Evolutionary conservation across 768 basidiomycete species (phyloP).

Genomic region (Russula brevipes): DNA sequence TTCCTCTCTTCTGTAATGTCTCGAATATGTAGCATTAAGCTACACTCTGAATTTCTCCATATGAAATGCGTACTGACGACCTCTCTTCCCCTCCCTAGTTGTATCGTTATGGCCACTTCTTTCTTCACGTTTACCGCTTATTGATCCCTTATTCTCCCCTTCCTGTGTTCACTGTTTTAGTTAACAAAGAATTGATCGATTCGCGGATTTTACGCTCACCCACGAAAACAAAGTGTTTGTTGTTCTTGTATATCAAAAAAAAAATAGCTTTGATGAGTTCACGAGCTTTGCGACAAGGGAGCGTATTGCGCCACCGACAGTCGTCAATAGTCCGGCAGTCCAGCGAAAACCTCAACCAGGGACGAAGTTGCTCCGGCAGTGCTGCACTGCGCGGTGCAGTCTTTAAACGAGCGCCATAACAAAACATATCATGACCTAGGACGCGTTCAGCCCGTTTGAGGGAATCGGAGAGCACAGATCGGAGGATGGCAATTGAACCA

Average conservation of each 20-base stretch:
- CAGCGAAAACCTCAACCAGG: too few relatives aligned
- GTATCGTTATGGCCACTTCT: conserved; percentile 2
- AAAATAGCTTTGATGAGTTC: background rate
- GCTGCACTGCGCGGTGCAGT: too few relatives aligned
- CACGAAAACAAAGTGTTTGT: background rate
- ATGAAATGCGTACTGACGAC: background rate
- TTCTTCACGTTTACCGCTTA: background rate
- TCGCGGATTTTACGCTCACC: too few relatives aligned
- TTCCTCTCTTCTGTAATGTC: background rate
- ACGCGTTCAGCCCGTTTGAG: too few relatives aligned
- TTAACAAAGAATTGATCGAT: background rate
- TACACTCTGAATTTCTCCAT: background rate
- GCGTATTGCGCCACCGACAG: too few relatives aligned
- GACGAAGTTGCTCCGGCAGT: too few relatives aligned
- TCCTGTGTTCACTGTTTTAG: background rate
- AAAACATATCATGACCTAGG: too few relatives aligned
- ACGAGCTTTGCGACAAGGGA: too few relatives aligned
- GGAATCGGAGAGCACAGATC: too few relatives aligned
- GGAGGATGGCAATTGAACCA: too few relatives aligned
- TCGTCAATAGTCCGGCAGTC: too few relatives aligned
- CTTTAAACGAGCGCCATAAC: too few relatives aligned
- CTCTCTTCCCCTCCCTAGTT: background rate
- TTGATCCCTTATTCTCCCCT: background rate
- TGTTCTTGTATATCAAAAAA: background rate
- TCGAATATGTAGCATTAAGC: background rate